Base-by-base conservation (phyloP, 2,329 filamentous ascomycete species). In the Calonectria ilicicola region DNA sequence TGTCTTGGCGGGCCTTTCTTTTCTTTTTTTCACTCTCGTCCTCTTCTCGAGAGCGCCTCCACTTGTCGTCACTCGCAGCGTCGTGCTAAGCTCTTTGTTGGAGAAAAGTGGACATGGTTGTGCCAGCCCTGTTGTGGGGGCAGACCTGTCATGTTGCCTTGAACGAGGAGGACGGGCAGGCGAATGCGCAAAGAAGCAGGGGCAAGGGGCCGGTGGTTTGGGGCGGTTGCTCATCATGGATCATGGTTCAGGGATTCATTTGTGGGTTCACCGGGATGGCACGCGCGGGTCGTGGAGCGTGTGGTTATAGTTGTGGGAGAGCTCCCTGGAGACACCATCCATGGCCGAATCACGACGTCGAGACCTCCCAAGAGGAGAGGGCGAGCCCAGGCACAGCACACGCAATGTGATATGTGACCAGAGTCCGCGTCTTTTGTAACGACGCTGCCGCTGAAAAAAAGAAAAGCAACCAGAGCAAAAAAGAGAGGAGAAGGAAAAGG, bases 331-430 rank as follows among this genome's bases (percentile, higher is more conserved):
- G n/a, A n/a, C n/a, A n/a, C n/a, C n/a, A n/a, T n/a, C 21, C 32
- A 14, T 35, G 32, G 32, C 32, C 32, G 21, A 60, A 60, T 40
- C 53, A 60, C 53, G 35, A 35, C 8, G 44, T 21, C 21, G n/a
- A 17, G 44, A 47, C 44, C 6, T 23, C 14, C 7, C 9, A 35
- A 60, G 32, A 2, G 23, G 35, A 60, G 15, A 40, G 21, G 29
- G 21, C 17, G 38, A 60, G 53, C 23, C 32, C 29, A 35, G 35
- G 21, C 53, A 38, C 35, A 38, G 29, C n/a, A 21, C 53, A 14
- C 35, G 21, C 53, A 60, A 60, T 70, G 49, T 72, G 73, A 78
- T 53, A 72, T 77, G 67, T 74, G 77, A 74, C 69, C 14, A 60
- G 53, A 40, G 32, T 19, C 53, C 9, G 35, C 35, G 23, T 15